Evolutionary conservation across 2,329 filamentous ascomycete species (phyloP).

Genomic region (Trichoderma brevicompactum): DNA sequence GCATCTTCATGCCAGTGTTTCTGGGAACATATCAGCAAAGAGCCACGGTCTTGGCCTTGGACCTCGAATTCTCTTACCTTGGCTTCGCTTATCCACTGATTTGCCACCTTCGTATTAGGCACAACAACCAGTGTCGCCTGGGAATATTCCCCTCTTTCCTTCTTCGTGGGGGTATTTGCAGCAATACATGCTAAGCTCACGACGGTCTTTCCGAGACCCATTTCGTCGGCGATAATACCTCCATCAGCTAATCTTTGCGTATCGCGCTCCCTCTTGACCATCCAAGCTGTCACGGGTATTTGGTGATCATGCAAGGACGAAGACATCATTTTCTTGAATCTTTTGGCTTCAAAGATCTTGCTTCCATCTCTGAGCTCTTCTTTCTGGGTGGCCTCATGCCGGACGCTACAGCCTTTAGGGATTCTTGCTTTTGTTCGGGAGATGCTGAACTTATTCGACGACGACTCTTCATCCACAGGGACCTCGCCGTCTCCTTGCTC

Average conservation of each 20-base stretch:
- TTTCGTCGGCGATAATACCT: constrained; percentile 59
- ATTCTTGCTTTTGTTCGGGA: constrained; percentile 26
- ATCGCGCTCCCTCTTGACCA: constrained; percentile 54
- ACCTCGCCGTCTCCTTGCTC: background rate
- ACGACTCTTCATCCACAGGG: background rate
- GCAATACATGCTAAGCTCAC: constrained; percentile 65
- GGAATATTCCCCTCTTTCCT: constrained; percentile 45
- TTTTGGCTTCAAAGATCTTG: constrained; percentile 29
- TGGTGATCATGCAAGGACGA: constrained; percentile 53
- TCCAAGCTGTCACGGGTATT: constrained; percentile 56
- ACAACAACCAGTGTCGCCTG: constrained; percentile 42
- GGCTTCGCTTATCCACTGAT: constrained; percentile 37
- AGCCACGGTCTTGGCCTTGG: background rate
- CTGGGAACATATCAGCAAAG: background rate
- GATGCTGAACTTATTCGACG: background rate
- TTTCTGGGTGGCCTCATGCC: constrained; percentile 27
- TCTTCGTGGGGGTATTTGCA: constrained; percentile 33
- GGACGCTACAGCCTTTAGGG: constrained; percentile 26
- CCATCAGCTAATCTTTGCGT: background rate
- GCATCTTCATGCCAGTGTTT: background rate
- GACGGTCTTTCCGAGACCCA: constrained; percentile 72
- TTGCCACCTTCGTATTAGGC: constrained; percentile 32
- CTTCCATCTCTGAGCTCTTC: constrained; percentile 31
- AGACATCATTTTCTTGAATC: constrained; percentile 33
- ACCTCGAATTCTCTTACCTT: background rate